Evolutionary conservation across 192 early-diverging fungal genomes (phyloP).

Genomic region (Phycomyces nitens): DNA sequence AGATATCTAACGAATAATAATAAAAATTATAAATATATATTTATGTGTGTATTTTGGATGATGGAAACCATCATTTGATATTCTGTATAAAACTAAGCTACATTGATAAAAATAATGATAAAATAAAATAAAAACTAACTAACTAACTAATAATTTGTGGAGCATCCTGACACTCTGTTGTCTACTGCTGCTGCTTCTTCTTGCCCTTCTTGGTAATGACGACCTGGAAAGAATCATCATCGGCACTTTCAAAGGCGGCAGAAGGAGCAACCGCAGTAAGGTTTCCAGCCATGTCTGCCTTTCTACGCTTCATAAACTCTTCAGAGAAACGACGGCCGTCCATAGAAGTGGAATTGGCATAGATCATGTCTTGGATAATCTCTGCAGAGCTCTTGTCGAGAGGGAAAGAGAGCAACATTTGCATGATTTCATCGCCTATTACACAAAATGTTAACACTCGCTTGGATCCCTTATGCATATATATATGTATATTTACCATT

Average conservation of each 20-base stretch:
- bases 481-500: slow-evolving; percentile 38
- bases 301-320: slow-evolving; percentile 74
- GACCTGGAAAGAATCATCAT: slow-evolving; percentile 23
- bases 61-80: too few relatives aligned
- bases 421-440: slow-evolving; percentile 65
- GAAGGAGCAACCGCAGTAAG: slow-evolving; percentile 18
- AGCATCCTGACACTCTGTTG: too few relatives aligned
- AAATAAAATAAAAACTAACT: not conserved
- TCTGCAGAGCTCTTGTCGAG: slow-evolving; percentile 59
- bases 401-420: slow-evolving; percentile 75
- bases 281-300: slow-evolving; percentile 55
- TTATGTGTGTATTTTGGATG: too few relatives aligned
- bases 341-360: slow-evolving; percentile 68
- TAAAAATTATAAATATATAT: too few relatives aligned
- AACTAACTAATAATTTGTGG: not conserved
- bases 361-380: slow-evolving; percentile 73
- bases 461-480: too few relatives aligned
- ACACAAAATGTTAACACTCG: too few relatives aligned
- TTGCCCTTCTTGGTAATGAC: slow-evolving; percentile 21
- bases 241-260: slow-evolving; percentile 10
- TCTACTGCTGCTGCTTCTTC: slow-evolving; percentile 15
- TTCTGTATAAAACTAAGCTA: too few relatives aligned
- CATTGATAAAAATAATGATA: too few relatives aligned
- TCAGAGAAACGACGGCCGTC: slow-evolving; percentile 76
- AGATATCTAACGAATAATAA: too few relatives aligned